phyloP scores from a whole-genome alignment of 192 early-diverging fungal genomes.

The Podila horticola region DNA sequence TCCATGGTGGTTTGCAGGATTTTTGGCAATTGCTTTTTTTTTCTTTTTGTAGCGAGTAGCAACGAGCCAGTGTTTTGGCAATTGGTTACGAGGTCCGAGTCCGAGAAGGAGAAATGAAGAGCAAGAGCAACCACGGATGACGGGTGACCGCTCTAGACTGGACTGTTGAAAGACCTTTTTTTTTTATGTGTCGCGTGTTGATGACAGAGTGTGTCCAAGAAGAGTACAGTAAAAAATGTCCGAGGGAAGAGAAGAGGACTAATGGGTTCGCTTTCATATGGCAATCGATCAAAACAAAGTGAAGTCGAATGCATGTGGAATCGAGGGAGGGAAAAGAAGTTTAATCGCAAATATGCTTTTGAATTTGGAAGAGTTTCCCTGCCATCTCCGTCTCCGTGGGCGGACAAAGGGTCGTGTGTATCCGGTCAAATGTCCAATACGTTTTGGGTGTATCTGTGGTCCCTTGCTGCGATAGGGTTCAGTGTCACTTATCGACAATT shows the following conservation, averaged over 20 bases:
- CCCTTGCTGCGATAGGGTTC: not conserved
- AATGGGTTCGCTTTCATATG: not conserved
- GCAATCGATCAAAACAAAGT: not conserved
- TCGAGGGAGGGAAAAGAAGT: not conserved
- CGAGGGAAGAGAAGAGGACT: not conserved
- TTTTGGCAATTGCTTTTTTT: no score
- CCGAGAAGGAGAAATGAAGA: no score
- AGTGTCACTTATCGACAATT: not conserved
- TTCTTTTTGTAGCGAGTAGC: no score
- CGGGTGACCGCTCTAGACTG: no score
- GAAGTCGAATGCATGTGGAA: not conserved
- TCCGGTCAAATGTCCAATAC: not conserved
- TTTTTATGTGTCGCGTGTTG: not conserved
- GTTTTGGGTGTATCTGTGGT: not conserved
- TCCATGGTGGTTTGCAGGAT: no score
- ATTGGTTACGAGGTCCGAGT: no score
- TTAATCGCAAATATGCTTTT: not conserved
- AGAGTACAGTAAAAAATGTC: not conserved
- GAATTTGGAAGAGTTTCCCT: not conserved
- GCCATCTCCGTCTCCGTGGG: conserved; percentile 6
- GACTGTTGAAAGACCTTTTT: not conserved
- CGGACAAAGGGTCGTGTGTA: not conserved
- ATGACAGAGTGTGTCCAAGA: not conserved
- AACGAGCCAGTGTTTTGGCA: no score
- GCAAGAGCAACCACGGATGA: no score